Evolutionary conservation across 176 grass and related monocot species (phyloP).

Genomic region (Triticum monococcum): DNA sequence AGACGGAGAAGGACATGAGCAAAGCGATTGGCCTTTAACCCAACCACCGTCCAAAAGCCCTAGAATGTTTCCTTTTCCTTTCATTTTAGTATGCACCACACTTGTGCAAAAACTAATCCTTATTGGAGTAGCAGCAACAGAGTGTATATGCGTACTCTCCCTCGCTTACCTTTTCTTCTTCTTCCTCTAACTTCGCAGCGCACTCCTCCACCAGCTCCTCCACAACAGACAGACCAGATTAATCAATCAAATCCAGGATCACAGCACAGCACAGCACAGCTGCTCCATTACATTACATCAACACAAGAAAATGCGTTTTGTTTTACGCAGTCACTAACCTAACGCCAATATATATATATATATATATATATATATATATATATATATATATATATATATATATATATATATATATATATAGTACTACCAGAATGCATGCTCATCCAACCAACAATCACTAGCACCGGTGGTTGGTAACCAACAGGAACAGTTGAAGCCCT

Average conservation of each 20-base stretch:
- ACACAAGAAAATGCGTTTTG: too few species aligned
- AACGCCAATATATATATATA: constrained; percentile 18
- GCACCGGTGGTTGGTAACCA: constrained; percentile 33
- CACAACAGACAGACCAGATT: background rate
- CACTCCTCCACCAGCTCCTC: constrained; percentile 42
- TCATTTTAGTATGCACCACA: background rate
- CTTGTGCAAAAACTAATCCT: constrained; percentile 21
- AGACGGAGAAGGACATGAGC: background rate
- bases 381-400: too few species aligned
- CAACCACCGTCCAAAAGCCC: constrained; percentile 38
- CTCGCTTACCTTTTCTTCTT: constrained; percentile 21
- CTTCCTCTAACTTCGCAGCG: background rate
- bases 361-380: too few species aligned
- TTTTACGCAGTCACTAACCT: constrained; percentile 31
- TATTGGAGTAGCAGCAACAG: background rate
- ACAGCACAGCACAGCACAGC: background rate
- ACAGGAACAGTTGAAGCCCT: background rate
- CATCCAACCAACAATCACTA: background rate
- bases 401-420: background rate
- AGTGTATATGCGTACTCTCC: background rate
- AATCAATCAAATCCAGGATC: constrained; percentile 20
- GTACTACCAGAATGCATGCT: too few species aligned
- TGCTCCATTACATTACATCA: constrained; percentile 26
- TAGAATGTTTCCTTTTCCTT: constrained; percentile 20
- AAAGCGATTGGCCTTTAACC: constrained; percentile 39